Evolutionary conservation across 805 yeast genomes (phyloP).

Genomic region (Cyberlindnera euphorbiiphila): DNA sequence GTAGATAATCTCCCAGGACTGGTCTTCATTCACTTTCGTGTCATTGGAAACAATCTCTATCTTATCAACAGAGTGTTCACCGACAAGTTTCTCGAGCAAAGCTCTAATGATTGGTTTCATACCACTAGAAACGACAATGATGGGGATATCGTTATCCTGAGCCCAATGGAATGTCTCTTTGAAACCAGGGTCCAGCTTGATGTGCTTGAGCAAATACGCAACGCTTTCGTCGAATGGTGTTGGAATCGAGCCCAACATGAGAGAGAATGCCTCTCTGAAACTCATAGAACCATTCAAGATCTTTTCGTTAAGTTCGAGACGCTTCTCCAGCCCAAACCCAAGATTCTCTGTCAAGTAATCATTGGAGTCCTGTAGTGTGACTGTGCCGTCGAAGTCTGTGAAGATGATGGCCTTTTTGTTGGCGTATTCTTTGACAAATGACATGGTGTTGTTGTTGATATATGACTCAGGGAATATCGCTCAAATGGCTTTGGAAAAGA

Average conservation of each 20-base stretch:
- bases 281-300: slow-evolving; percentile 64
- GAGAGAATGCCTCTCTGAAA: slow-evolving; percentile 78
- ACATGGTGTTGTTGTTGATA: too few relatives aligned
- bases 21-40: slow-evolving; percentile 51
- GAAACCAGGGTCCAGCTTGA: slow-evolving; percentile 89
- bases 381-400: slow-evolving; percentile 98
- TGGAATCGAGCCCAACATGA: slow-evolving; percentile 77
- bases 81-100: slow-evolving; percentile 68
- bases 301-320: slow-evolving; percentile 65
- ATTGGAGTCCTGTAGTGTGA: slow-evolving; percentile 91
- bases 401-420: slow-evolving; percentile 71
- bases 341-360: slow-evolving; percentile 84
- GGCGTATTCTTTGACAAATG: slow-evolving; percentile 24
- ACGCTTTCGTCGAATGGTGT: slow-evolving; percentile 82
- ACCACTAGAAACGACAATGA: slow-evolving; percentile 86
- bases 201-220: slow-evolving; percentile 57
- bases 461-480: too few relatives aligned
- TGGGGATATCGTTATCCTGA: slow-evolving; percentile 63
- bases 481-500: neutral
- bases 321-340: slow-evolving; percentile 75
- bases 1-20: slow-evolving; percentile 79
- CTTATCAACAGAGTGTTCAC: slow-evolving; percentile 64
- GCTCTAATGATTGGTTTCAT: slow-evolving; percentile 90
- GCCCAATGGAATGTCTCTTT: slow-evolving; percentile 79
- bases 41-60: slow-evolving; percentile 83